Conservation (phyloP, 2,329 filamentous ascomycete species). For the Hymenoscyphus scutula region DNA sequence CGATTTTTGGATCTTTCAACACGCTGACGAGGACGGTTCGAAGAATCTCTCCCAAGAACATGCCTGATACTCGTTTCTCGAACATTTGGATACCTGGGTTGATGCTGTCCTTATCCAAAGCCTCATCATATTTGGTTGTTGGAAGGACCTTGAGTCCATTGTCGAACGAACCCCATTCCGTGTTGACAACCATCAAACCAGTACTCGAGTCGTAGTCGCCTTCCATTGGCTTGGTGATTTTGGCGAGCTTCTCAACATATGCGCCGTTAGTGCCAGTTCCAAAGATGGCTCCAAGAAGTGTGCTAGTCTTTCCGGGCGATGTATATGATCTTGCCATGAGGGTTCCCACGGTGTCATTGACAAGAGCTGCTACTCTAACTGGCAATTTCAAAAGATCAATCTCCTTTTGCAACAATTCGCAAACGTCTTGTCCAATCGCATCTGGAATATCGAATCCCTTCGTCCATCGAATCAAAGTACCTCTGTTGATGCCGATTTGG, state of each 20-base stretch:
- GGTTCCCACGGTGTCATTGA: constrained; percentile 97
- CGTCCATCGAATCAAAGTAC: constrained; percentile 92
- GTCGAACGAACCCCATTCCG: constrained; percentile 98
- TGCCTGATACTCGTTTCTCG: constrained; percentile 95
- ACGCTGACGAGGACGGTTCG: constrained; percentile 73
- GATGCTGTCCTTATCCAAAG: constrained; percentile 74
- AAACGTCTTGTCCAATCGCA: constrained; percentile 91
- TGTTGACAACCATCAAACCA: constrained; percentile 96
- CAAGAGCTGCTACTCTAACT: constrained; percentile 90
- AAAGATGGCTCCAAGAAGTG: constrained; percentile 93
- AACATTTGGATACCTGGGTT: constrained; percentile 98
- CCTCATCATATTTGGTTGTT: constrained; percentile 76
- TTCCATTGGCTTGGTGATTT: constrained; percentile 73
- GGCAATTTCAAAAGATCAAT: constrained; percentile 84
- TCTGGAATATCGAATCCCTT: constrained; percentile 99
- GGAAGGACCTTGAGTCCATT: constrained; percentile 88
- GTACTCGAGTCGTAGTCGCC: constrained; percentile 75
- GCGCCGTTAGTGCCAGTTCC: constrained; percentile 19
- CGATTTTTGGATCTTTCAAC: constrained; percentile 62
- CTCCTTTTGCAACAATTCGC: constrained; percentile 81
- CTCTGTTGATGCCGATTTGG: constrained; percentile 93
- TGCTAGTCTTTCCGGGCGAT: constrained; percentile 80
- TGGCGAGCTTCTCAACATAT: constrained; percentile 77
- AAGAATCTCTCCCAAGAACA: constrained; percentile 96
- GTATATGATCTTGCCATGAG: constrained; percentile 97